Evolutionary conservation across 345 rosid genomes (phyloP).

Genomic region (Conringia planisiliqua): DNA sequence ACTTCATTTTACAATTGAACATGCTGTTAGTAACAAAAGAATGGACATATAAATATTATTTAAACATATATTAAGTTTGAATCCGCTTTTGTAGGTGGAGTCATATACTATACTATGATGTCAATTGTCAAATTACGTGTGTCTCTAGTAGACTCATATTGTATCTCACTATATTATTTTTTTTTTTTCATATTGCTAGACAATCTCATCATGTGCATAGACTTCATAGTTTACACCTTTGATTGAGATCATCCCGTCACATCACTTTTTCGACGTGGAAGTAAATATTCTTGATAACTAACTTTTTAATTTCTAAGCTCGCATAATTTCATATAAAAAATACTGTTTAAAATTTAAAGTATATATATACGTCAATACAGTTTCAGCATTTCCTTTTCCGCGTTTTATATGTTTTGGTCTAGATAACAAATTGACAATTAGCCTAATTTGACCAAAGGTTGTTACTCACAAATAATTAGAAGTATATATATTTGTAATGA

Average conservation of each 20-base stretch:
- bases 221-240: not conserved
- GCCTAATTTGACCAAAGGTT: not conserved
- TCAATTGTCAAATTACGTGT: not conserved
- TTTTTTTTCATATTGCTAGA: not conserved
- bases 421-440: conserved; percentile 1
- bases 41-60: no score
- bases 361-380: not conserved
- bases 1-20: no score
- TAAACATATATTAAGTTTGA: no score
- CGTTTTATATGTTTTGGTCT: not conserved
- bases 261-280: not conserved
- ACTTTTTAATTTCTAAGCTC: not conserved
- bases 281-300: not conserved
- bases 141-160: no score
- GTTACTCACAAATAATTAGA: not conserved
- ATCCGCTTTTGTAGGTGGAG: no score
- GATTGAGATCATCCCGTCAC: not conserved
- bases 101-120: no score
- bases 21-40: no score
- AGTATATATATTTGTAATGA: not conserved
- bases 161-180: not conserved
- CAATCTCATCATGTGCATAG: not conserved
- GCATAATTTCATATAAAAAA: not conserved
- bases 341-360: not conserved
- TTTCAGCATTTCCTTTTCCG: not conserved